Evolutionary conservation across 495 filamentous ascomycete species (phyloP).

Genomic region (Opeltia flavorubescens): DNA sequence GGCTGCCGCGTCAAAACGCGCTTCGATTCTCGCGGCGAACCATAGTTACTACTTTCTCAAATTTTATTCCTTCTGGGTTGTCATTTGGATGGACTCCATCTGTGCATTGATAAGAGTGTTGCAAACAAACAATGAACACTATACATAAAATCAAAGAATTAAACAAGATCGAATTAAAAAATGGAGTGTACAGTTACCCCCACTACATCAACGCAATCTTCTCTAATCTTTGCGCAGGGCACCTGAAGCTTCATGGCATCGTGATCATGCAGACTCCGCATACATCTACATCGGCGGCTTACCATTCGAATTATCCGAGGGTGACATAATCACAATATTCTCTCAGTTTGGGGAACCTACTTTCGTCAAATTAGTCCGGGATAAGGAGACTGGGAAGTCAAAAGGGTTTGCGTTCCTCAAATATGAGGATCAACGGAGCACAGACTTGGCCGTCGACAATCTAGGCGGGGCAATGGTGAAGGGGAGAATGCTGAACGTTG

Average conservation of each 20-base stretch:
- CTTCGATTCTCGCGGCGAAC: too few species aligned
- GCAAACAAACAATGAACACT: constrained; percentile 54
- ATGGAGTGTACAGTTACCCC: constrained; percentile 46
- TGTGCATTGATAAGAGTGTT: neutral
- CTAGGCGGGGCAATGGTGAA: constrained; percentile 72
- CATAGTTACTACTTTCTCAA: too few species aligned
- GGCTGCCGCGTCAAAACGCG: neutral
- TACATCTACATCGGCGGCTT: constrained; percentile 94
- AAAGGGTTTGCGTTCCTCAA: constrained; percentile 91
- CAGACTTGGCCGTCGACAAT: constrained; percentile 91
- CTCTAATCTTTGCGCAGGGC: constrained; percentile 28
- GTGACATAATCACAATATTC: constrained; percentile 93
- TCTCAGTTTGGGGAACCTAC: constrained; percentile 93
- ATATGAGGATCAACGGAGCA: constrained; percentile 95
- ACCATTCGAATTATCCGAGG: constrained; percentile 86
- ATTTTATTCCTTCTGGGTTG: too few species aligned
- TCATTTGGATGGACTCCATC: neutral
- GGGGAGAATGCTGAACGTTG: constrained; percentile 70
- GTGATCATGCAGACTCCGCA: constrained; percentile 92
- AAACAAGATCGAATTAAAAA: constrained; percentile 90
- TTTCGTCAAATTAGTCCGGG: constrained; percentile 76
- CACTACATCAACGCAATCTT: constrained; percentile 32
- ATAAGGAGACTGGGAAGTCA: constrained; percentile 91
- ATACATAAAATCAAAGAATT: constrained; percentile 84
- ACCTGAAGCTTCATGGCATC: constrained; percentile 87